phyloP scores from a whole-genome alignment of 1,139 yeast genomes.

The Hemisphaericaspora xylofermentans region DNA sequence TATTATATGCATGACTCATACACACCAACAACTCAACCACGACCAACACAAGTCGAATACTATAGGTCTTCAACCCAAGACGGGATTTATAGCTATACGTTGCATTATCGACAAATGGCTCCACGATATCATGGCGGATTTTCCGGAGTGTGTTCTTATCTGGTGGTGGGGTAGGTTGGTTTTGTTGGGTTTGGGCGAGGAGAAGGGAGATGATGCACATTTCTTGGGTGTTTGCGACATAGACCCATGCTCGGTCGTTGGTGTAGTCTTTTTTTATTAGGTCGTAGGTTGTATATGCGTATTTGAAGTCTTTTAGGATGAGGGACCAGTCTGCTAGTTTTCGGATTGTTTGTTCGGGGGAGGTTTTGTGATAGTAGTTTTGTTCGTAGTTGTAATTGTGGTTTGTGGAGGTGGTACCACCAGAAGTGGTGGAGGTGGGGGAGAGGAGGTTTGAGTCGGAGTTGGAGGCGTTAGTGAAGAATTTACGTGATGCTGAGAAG shows the following conservation, averaged over 20 bases:
- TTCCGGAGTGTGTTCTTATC: slow-evolving; percentile 57
- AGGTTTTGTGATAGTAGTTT: slow-evolving; percentile 55
- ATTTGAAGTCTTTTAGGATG: slow-evolving; percentile 83
- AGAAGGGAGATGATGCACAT: slow-evolving; percentile 77
- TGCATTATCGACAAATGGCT: slow-evolving; percentile 67
- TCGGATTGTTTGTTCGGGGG: slow-evolving; percentile 75
- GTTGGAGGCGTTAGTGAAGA: slow-evolving; percentile 38
- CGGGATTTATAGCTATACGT: slow-evolving; percentile 54
- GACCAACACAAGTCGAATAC: slow-evolving; percentile 46
- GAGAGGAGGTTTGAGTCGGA: slow-evolving; percentile 13
- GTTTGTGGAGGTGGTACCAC: slow-evolving; percentile 7
- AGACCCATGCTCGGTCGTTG: slow-evolving; percentile 78
- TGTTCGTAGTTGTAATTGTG: slow-evolving; percentile 42
- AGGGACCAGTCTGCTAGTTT: slow-evolving; percentile 91
- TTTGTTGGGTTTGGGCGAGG: slow-evolving; percentile 58
- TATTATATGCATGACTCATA: slow-evolving; percentile 34
- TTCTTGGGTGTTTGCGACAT: slow-evolving; percentile 84
- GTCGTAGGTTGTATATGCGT: slow-evolving; percentile 84
- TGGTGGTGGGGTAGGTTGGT: slow-evolving; percentile 12
- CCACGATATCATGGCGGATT: slow-evolving; percentile 59
- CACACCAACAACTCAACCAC: slow-evolving; percentile 56
- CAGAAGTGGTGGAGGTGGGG: slow-evolving; percentile 8
- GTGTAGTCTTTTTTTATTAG: slow-evolving; percentile 75
- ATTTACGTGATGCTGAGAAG: slow-evolving; percentile 64
- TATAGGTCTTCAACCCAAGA: slow-evolving; percentile 60